These are phyloP conservation scores for Aspergillus panamensis DNA, from an alignment of 495 filamentous ascomycete genomes.

Conservation along the genomic window DNA sequence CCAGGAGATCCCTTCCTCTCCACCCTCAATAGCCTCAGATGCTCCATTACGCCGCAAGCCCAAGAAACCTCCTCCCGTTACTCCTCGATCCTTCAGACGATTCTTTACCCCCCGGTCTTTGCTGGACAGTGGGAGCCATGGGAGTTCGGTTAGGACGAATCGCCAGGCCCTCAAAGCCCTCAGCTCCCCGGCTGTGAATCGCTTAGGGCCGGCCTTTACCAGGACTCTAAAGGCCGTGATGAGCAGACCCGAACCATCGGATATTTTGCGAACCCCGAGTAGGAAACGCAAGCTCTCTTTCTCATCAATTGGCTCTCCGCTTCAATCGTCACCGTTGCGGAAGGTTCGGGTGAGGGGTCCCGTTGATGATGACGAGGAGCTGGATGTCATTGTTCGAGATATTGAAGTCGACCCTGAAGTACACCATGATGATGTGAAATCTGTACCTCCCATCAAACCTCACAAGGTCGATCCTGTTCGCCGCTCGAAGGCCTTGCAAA, in stretches of 20 bases:
- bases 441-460: slow-evolving; percentile 21
- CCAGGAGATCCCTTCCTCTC: slow-evolving; percentile 44
- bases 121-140: slow-evolving; percentile 40
- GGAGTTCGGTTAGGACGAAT: slow-evolving; percentile 48
- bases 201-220: slow-evolving; percentile 47
- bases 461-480: slow-evolving; percentile 36
- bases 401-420: slow-evolving; percentile 25
- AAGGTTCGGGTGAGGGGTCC: slow-evolving; percentile 37
- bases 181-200: slow-evolving; percentile 59
- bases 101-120: slow-evolving; percentile 76
- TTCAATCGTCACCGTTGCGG: slow-evolving; percentile 54
- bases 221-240: slow-evolving; percentile 37
- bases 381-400: slow-evolving; percentile 32
- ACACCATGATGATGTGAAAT: slow-evolving; percentile 17
- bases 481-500: slow-evolving; percentile 43
- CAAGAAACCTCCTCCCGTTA: slow-evolving; percentile 56
- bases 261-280: slow-evolving; percentile 35
- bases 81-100: slow-evolving; percentile 67
- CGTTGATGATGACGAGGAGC: slow-evolving; percentile 32
- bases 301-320: slow-evolving; percentile 48
- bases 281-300: slow-evolving; percentile 46
- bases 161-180: slow-evolving; percentile 68
- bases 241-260: slow-evolving; percentile 30
- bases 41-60: slow-evolving; percentile 39
- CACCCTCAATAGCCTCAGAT: slow-evolving; percentile 46